Conservation (phyloP, 129 eudicot species). For the Mikania micrantha region DNA sequence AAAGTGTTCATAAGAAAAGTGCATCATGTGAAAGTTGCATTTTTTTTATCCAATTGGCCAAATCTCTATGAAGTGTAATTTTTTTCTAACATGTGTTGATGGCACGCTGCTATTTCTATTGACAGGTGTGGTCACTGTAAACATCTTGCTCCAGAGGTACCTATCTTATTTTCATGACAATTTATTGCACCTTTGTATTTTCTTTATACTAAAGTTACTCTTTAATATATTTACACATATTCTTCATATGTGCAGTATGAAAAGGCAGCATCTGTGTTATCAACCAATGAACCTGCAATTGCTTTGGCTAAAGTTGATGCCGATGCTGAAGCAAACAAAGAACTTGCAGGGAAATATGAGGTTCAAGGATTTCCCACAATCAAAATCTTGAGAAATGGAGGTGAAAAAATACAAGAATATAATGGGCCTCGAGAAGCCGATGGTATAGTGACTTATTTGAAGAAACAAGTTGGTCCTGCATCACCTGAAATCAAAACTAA, state of each 20-base stretch:
- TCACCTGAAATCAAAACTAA: slow-evolving; percentile 57
- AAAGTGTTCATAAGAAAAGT: too few species aligned
- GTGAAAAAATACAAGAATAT: slow-evolving; percentile 44
- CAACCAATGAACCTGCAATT: slow-evolving; percentile 62
- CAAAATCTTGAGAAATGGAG: slow-evolving; percentile 74
- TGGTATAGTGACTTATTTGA: slow-evolving; percentile 59
- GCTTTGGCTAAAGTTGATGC: slow-evolving; percentile 68
- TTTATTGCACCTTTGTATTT: neutral
- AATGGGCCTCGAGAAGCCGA: slow-evolving; percentile 83
- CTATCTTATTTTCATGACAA: neutral
- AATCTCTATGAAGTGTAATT: neutral
- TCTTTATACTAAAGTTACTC: neutral
- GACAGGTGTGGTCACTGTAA: slow-evolving; percentile 90
- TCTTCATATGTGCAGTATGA: slow-evolving; percentile 44
- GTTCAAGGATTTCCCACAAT: slow-evolving; percentile 70
- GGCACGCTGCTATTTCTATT: neutral
- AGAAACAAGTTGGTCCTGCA: slow-evolving; percentile 72
- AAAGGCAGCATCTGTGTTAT: slow-evolving; percentile 57
- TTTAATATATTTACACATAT: neutral
- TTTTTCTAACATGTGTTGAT: slow-evolving; percentile 1
- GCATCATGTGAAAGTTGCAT: neutral
- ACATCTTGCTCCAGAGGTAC: slow-evolving; percentile 84
- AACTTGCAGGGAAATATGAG: slow-evolving; percentile 33
- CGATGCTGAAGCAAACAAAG: slow-evolving; percentile 45
- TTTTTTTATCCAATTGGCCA: neutral